Evolutionary conservation across 1,139 yeast species (phyloP), one percentile per base, ranked within the genome.

Genomic region (Taiozyma sp.): DNA sequence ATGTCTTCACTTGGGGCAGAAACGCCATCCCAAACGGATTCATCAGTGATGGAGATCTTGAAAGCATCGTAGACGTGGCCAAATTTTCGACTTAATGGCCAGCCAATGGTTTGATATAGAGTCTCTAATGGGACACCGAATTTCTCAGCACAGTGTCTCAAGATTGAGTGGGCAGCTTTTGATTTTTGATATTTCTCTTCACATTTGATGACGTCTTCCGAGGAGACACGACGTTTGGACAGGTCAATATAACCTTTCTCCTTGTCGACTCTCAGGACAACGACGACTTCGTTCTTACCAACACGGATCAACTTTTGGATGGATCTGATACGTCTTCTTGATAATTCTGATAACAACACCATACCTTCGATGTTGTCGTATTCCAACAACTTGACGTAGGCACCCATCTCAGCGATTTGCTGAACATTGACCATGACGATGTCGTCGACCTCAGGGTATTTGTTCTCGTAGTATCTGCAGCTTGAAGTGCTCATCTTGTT

Each of bases 1-100:
- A 91, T 79, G 42, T 84, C 95, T 48, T 68, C 65, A 38, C 62
- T 54, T 36, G 91, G 80, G n/a, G 88, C 77, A 51, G 75, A 80
- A 57, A 91, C 74, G 52, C 81, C 90, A 58, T 88, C 96, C 73
- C 93, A 93, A 51, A 93, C 92, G 49, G 87, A 72, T 48, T 90
- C 91, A 71, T 91, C 96, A 51, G 97, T 90, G 71, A 93, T 95
- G 55, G 97, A 95, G 65, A 92, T 78, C 74, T 95, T 91, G 78
- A 93, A 93, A 27, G 97, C 99, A 69, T 93, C 98, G 68, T 92
- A 91, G 38, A 97, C 97, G 69, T 93, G 98, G 54, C 99, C 99
- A 68, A 81, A 95, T 70, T 88, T 92, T 72, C 87, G 83, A 74
- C 96, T 89, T 70, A 93, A 80, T 46, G 99, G 99, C 99, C 99